Evolutionary conservation across 192 early-diverging fungal species (phyloP).

Genomic region (Coemansia sp.): DNA sequence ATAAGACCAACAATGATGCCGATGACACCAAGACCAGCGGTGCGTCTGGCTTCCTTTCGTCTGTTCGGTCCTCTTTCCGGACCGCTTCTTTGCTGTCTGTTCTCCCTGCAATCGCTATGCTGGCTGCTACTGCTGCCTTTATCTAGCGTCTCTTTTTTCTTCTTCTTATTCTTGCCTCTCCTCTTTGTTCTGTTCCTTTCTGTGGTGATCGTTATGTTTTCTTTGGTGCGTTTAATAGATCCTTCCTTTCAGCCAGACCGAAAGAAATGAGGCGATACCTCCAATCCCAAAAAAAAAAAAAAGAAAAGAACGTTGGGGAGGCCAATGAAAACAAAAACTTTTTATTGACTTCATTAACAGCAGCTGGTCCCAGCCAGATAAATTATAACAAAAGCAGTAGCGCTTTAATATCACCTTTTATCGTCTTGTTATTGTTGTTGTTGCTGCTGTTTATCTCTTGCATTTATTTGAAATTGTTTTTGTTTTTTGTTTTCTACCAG

Average conservation of each 20-base stretch:
- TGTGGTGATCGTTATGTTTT: neutral
- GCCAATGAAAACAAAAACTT: neutral
- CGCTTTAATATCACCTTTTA: neutral
- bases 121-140: constrained; percentile 29
- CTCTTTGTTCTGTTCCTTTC: neutral
- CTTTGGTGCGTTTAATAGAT: neutral
- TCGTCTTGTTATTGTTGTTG: neutral
- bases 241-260: too few relatives aligned
- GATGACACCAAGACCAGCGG: constrained; percentile 6
- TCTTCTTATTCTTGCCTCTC: constrained; percentile 8
- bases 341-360: too few relatives aligned
- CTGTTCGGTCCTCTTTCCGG: constrained; percentile 6
- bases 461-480: neutral
- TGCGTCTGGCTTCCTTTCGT: neutral
- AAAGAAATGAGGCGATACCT: too few relatives aligned
- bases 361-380: too few relatives aligned
- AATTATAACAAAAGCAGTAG: too few relatives aligned
- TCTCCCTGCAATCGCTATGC: constrained; percentile 20
- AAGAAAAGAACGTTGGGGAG: neutral
- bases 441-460: neutral
- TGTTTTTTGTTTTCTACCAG: neutral
- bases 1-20: neutral
- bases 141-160: constrained; percentile 12
- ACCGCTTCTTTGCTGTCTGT: constrained; percentile 15
- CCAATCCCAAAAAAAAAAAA: too few relatives aligned